These are phyloP conservation scores for Ophiostoma ulmi DNA, from an alignment of 2,329 filamentous ascomycete genomes.

Conservation along the genomic window DNA sequence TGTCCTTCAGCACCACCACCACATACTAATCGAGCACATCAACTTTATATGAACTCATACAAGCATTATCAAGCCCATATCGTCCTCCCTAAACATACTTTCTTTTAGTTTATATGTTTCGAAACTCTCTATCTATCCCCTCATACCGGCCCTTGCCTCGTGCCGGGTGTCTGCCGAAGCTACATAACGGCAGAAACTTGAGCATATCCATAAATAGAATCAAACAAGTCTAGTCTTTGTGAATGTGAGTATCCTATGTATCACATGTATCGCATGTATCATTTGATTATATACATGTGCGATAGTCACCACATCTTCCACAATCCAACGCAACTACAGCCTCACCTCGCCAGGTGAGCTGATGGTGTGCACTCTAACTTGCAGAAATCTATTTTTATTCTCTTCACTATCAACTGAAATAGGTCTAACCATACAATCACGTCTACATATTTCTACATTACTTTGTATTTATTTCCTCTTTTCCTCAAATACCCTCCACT, in stretches of 20 bases:
- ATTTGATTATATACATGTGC: too few species aligned
- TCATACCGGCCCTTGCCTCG: not conserved
- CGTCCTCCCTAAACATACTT: too few species aligned
- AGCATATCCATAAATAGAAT: slow-evolving; percentile 4
- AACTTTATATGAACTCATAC: too few species aligned
- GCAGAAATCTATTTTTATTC: not conserved
- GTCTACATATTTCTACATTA: not conserved
- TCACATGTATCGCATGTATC: too few species aligned
- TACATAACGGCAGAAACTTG: not conserved
- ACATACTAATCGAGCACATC: too few species aligned
- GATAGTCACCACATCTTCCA: too few species aligned
- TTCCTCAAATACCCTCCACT: not conserved
- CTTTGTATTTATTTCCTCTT: not conserved
- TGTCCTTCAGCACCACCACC: too few species aligned
- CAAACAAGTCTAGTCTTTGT: not conserved
- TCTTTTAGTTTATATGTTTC: not conserved
- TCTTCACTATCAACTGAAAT: not conserved
- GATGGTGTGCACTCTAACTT: not conserved
- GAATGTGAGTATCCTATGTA: too few species aligned
- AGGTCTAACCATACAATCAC: not conserved
- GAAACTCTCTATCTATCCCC: not conserved
- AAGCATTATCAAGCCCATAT: too few species aligned
- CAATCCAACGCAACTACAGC: not conserved
- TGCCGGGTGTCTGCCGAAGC: slow-evolving; percentile 4
- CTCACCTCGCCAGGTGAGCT: not conserved